Evolutionary conservation across 2,329 filamentous ascomycete species (phyloP), one percentile per base, ranked within the genome.

Genomic region (Phialophora verrucosa): DNA sequence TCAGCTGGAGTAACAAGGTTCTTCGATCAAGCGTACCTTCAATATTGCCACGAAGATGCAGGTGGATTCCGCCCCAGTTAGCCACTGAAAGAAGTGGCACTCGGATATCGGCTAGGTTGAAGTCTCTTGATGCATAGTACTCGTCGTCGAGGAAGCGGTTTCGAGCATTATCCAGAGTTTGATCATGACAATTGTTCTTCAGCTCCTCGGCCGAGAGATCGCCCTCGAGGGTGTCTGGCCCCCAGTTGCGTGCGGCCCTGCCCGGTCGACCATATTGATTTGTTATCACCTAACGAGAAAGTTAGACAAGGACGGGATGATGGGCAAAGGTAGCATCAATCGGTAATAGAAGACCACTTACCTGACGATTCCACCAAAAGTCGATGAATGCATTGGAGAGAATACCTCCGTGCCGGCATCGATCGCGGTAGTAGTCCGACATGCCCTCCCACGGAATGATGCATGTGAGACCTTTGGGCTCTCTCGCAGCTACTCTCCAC

Each of bases 21-120:
- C 10, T 32, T 11, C 2, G 10, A 11, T 10, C 11, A 63, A 91
- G 31, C 31, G 31, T 32, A 0, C 89, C 89, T 71, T 89, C 83
- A 7, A 91, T 82, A 69, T 91, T 91, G 1, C 89, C 89, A 8
- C 31, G 31, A 8, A 32, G 31, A 32, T 89, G 82, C 4, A 91
- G 81, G 70, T 91, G 89, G 1, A 91, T 81, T 3, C 88, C 88
- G 10, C 88, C 89, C 88, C 88, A 91, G 75, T 91, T 91, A 0
- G 83, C 89, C 0, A 91, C 89, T 0, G 83, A 86, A 0, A 91
- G 82, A 0, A 91, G 72, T 0, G 89, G 89, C 0, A 91, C 88
- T 65, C 88, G 81, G 50, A 91, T 90, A 67, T 91, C 87, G 17
- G 79, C 83, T 74, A 90, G 80, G 54, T 85, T 79, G 70, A 88